Conservation (phyloP, 2,329 filamentous ascomycete genomes). For the Aureobasidium vineae region DNA sequence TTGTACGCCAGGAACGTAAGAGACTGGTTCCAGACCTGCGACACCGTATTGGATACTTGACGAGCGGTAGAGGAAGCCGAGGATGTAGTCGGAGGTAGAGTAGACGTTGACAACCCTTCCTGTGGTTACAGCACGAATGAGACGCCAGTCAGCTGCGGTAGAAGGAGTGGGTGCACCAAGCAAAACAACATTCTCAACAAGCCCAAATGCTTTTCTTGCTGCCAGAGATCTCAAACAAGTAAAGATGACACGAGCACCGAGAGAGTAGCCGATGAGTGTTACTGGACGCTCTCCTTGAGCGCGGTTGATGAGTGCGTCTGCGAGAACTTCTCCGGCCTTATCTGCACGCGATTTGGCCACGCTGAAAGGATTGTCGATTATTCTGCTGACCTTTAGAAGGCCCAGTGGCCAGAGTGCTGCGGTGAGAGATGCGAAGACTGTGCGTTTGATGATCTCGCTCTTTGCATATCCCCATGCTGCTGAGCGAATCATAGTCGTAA, state of each 20-base stretch:
- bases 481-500: conserved; percentile 74
- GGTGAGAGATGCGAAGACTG: conserved; percentile 48
- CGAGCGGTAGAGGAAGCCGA: conserved; percentile 83
- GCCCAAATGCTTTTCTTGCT: conserved; percentile 73
- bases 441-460: conserved; percentile 67
- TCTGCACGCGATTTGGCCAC: conserved; percentile 41
- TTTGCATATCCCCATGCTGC: conserved; percentile 78
- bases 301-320: conserved; percentile 44
- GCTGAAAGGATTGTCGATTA: conserved; percentile 45
- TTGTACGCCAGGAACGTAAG: conserved; percentile 62
- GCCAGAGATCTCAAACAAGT: conserved; percentile 75
- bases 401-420: conserved; percentile 52
- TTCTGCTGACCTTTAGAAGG: conserved; percentile 46
- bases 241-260: conserved; percentile 64
- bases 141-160: conserved; percentile 68
- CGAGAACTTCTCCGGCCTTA: conserved; percentile 44
- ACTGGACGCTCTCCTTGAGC: conserved; percentile 44
- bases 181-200: conserved; percentile 79
- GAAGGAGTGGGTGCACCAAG: conserved; percentile 79
- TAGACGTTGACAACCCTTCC: conserved; percentile 86
- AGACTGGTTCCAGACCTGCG: conserved; percentile 75
- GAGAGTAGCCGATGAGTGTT: conserved; percentile 43
- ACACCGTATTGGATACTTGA: conserved; percentile 80
- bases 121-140: conserved; percentile 72
- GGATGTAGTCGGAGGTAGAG: conserved; percentile 80